phyloP scores from a whole-genome alignment of 208 protist species.

The Acanthamoeba healyi region DNA sequence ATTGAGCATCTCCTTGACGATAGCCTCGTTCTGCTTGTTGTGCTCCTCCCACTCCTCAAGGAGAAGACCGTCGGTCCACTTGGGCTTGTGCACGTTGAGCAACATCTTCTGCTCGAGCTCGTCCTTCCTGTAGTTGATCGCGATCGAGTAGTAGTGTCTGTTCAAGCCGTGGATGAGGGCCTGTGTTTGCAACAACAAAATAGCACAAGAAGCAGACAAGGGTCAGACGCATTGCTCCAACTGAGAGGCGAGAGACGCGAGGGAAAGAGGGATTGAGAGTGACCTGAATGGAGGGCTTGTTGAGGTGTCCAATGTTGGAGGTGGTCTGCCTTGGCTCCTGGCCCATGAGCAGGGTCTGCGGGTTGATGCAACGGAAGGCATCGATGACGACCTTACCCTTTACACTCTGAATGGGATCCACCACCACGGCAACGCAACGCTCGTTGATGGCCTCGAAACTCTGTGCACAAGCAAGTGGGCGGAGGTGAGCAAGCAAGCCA shows the following conservation, averaged over 20 bases:
- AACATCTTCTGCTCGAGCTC: constrained; percentile 99
- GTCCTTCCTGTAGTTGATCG: constrained; percentile 99
- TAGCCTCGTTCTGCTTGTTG: constrained; percentile 90
- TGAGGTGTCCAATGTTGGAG: constrained; percentile 99
- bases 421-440: constrained; percentile 99
- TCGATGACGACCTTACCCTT: constrained; percentile 99
- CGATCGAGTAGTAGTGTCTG: constrained; percentile 99
- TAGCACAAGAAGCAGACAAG: background rate
- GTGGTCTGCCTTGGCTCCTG: constrained; percentile 99
- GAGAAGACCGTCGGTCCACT: constrained; percentile 98
- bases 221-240: background rate
- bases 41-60: constrained; percentile 93
- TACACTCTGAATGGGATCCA: constrained; percentile 99
- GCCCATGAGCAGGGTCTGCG: constrained; percentile 93
- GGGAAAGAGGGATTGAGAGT: background rate
- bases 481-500: constrained; percentile 66
- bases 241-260: constrained; percentile 14
- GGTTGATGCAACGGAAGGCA: constrained; percentile 98
- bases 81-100: constrained; percentile 99
- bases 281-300: constrained; percentile 97
- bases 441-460: constrained; percentile 98
- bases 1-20: constrained; percentile 91
- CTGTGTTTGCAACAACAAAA: constrained; percentile 69
- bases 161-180: constrained; percentile 98
- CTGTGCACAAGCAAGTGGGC: too few relatives aligned